These are phyloP conservation scores for Corniculantispora saksenae DNA, from an alignment of 2,329 filamentous ascomycete genomes.

Conservation along the genomic window DNA sequence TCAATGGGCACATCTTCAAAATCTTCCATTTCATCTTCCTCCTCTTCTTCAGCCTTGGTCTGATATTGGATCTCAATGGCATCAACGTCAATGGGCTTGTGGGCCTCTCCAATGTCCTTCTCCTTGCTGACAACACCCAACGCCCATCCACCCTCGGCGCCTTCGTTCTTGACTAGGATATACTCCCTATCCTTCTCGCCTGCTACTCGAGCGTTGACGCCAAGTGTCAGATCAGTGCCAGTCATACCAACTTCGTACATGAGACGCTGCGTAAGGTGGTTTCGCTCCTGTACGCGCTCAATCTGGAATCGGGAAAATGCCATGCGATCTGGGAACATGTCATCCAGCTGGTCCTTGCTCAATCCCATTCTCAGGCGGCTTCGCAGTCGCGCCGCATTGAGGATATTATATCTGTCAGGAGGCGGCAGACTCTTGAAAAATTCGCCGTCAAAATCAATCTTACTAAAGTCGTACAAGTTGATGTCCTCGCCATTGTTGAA, in stretches of 20 bases:
- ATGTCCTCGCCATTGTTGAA: constrained; percentile 93
- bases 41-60: constrained; percentile 58
- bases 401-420: constrained; percentile 91
- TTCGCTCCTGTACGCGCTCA: constrained; percentile 87
- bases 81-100: constrained; percentile 93
- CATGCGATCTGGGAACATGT: constrained; percentile 98
- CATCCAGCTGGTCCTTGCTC: constrained; percentile 92
- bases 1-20: constrained; percentile 95
- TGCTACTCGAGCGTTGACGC: constrained; percentile 67
- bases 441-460: constrained; percentile 95
- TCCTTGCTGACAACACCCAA: constrained; percentile 88
- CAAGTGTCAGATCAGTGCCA: constrained; percentile 69
- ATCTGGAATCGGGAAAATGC: constrained; percentile 96
- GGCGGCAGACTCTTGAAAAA: constrained; percentile 92
- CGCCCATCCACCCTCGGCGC: constrained; percentile 93
- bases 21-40: constrained; percentile 68
- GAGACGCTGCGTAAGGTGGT: constrained; percentile 88
- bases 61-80: constrained; percentile 59
- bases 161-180: constrained; percentile 92
- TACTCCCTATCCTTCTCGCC: constrained; percentile 92
- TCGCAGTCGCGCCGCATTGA: constrained; percentile 87
- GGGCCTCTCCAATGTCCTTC: constrained; percentile 74
- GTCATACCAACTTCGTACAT: constrained; percentile 95
- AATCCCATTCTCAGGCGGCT: constrained; percentile 92
- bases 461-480: constrained; percentile 91